Percentiles rank a stretch among this genome's conserved stretches.
Evolutionary conservation across 2,329 filamentous ascomycete genomes (phyloP).

Genomic region (Thermoascus crustaceus): DNA sequence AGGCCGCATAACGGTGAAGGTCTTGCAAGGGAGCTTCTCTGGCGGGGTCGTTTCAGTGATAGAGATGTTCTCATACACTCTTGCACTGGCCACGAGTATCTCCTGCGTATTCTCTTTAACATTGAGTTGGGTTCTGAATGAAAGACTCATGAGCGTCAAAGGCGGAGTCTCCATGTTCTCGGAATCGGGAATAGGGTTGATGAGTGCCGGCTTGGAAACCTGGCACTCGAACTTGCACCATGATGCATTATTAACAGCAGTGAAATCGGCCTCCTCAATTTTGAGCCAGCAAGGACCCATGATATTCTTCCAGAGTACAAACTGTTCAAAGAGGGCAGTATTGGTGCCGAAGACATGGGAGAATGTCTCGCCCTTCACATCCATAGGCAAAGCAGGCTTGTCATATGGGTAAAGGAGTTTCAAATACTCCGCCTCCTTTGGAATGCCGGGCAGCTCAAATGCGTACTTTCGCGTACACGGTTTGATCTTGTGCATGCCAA

Average conservation of each 20-base stretch:
- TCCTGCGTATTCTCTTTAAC: constrained; percentile 93
- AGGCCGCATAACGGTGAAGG: constrained; percentile 86
- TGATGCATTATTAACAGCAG: constrained; percentile 78
- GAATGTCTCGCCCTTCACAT: constrained; percentile 74
- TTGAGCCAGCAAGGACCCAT: constrained; percentile 98
- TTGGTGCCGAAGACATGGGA: constrained; percentile 91
- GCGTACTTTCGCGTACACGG: constrained; percentile 84
- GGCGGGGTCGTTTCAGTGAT: constrained; percentile 81
- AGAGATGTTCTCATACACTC: constrained; percentile 85
- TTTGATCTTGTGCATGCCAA: constrained; percentile 91
- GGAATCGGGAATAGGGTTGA: constrained; percentile 64
- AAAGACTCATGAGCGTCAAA: constrained; percentile 90
- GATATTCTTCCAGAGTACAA: constrained; percentile 96
- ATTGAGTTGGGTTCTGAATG: constrained; percentile 81
- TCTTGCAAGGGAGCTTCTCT: constrained; percentile 79
- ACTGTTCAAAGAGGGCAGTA: constrained; percentile 92
- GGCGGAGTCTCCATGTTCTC: constrained; percentile 78
- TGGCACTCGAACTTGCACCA: constrained; percentile 94
- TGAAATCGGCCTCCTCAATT: constrained; percentile 78
- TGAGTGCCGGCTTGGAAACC: constrained; percentile 66
- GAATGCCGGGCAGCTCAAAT: constrained; percentile 81
- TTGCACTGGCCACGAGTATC: constrained; percentile 80
- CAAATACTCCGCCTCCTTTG: constrained; percentile 82
- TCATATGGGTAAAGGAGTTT: constrained; percentile 95
- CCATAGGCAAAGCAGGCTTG: constrained; percentile 64